Evolutionary conservation across 306 rosid genomes (phyloP).

Genomic region (Quercus variabilis): DNA sequence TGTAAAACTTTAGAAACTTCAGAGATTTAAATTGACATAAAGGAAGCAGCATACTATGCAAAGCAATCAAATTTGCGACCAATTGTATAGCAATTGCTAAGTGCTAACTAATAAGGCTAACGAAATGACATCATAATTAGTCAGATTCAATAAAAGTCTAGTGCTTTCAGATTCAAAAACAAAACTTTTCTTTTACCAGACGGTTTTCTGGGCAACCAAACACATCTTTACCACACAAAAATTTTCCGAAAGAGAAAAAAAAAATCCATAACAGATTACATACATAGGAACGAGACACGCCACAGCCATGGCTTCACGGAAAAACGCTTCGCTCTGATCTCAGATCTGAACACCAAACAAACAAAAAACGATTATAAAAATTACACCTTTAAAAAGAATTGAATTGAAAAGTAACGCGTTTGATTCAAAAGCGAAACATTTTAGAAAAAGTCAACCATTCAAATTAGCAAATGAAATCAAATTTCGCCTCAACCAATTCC

Average conservation of each 20-base stretch:
- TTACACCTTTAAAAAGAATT: too few relatives aligned
- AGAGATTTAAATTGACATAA: neutral
- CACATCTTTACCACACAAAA: neutral
- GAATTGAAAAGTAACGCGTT: too few relatives aligned
- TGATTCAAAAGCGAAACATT: too few relatives aligned
- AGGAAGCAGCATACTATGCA: neutral
- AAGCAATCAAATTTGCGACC: neutral
- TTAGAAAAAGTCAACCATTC: too few relatives aligned
- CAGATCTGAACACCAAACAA: too few relatives aligned
- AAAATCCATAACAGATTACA: too few relatives aligned
- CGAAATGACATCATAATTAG: neutral
- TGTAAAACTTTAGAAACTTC: neutral
- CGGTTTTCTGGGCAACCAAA: neutral
- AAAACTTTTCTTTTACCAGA: neutral
- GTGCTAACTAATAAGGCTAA: neutral
- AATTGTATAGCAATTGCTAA: neutral
- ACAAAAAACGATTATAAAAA: neutral
- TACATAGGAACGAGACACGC: too few relatives aligned
- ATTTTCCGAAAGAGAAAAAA: too few relatives aligned
- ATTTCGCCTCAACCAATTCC: too few relatives aligned
- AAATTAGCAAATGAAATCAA: too few relatives aligned
- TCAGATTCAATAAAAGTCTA: neutral
- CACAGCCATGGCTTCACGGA: too few relatives aligned
- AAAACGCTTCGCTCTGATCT: too few relatives aligned
- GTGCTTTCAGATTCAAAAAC: neutral